phyloP scores from a whole-genome alignment of 2,329 filamentous ascomycete genomes.

The Leptosphaerulina australis region DNA sequence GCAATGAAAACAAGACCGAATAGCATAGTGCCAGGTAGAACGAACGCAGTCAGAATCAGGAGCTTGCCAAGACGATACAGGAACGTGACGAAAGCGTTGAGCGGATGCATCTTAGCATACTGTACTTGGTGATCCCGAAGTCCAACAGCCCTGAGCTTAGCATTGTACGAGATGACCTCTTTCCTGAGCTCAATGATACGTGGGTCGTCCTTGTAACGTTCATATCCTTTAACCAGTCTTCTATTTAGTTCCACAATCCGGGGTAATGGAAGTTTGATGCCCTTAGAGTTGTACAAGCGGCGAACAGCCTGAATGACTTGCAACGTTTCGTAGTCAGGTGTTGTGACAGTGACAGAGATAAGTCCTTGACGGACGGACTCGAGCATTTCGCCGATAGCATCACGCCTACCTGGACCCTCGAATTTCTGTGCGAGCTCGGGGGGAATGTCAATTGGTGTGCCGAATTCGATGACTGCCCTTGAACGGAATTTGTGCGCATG shows the following conservation, averaged over 20 bases:
- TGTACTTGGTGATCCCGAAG: conserved; percentile 94
- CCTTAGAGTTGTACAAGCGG: conserved; percentile 90
- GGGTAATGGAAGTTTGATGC: conserved; percentile 89
- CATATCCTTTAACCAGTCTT: conserved; percentile 87
- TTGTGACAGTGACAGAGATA: conserved; percentile 86
- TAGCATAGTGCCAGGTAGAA: conserved; percentile 82
- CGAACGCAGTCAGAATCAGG: conserved; percentile 74
- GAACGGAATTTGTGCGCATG: conserved; percentile 98
- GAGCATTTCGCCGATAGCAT: conserved; percentile 83
- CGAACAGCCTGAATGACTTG: conserved; percentile 89
- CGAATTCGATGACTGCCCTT: conserved; percentile 93
- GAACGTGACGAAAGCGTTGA: conserved; percentile 75
- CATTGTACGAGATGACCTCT: conserved; percentile 84
- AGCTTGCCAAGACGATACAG: conserved; percentile 83
- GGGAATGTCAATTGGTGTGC: conserved; percentile 84
- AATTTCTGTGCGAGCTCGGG: conserved; percentile 84
- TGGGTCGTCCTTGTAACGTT: conserved; percentile 87
- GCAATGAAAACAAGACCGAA: conserved; percentile 64
- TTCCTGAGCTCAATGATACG: conserved; percentile 77
- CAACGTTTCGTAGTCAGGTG: conserved; percentile 92
- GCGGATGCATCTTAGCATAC: conserved; percentile 82
- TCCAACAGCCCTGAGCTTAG: conserved; percentile 80
- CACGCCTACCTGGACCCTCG: conserved; percentile 71
- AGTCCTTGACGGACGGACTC: conserved; percentile 86
- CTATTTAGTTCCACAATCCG: conserved; percentile 94